Conservation (phyloP, 2,329 filamentous ascomycete species). For the Fragosphaeria purpurea region DNA sequence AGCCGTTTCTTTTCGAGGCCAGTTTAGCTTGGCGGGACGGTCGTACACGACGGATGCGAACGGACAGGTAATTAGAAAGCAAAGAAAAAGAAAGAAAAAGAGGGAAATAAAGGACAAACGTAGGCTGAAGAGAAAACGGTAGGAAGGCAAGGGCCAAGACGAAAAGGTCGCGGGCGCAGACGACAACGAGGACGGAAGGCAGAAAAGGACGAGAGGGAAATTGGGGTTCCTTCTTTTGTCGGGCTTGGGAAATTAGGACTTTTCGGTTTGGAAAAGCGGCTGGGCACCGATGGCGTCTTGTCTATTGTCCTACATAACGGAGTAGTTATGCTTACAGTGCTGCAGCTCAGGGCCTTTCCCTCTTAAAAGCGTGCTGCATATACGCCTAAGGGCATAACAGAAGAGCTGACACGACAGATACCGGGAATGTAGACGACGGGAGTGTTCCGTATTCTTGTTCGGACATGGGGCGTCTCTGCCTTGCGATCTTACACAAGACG, state of each 20-base stretch:
- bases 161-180: no score
- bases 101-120: not conserved
- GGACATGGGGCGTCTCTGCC: no score
- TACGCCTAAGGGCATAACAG: no score
- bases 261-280: slow-evolving; percentile 1
- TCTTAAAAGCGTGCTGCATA: no score
- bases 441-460: no score
- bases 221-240: not conserved
- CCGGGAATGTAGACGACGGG: no score
- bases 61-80: not conserved
- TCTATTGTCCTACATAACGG: no score
- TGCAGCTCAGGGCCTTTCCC: no score
- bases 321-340: no score
- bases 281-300: slow-evolving; percentile 1
- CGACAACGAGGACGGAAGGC: not conserved
- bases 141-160: slow-evolving; percentile 18
- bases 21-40: not conserved
- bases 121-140: not conserved
- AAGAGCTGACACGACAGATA: no score
- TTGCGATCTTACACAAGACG: no score
- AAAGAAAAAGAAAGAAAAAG: not conserved
- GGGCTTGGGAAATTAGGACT: slow-evolving; percentile 14
- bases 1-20: not conserved
- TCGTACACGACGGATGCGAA: not conserved
- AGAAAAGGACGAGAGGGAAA: not conserved